These are phyloP conservation scores for Candida ovalis DNA, from an alignment of 805 yeast species.

Conservation along the genomic window DNA sequence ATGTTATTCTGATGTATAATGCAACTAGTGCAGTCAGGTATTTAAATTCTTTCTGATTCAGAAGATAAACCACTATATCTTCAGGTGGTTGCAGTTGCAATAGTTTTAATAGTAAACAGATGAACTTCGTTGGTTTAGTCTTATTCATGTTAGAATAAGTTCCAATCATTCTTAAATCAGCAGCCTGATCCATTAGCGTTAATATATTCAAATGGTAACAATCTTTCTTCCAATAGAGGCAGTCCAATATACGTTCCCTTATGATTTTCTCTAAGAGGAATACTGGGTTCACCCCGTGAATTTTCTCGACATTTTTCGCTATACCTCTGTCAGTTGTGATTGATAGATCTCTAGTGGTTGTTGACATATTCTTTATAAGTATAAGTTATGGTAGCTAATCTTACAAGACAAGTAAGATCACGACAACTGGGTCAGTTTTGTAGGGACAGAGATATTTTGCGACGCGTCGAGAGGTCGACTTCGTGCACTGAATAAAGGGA, in stretches of 20 bases:
- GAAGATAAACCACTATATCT: constrained; percentile 51
- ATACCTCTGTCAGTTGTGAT: constrained; percentile 35
- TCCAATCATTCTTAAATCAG: constrained; percentile 46
- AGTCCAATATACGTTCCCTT: constrained; percentile 52
- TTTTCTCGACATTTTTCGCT: constrained; percentile 21
- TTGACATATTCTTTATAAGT: background rate
- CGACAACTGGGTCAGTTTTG: too few species aligned
- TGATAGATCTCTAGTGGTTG: constrained; percentile 6
- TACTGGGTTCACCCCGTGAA: constrained; percentile 46
- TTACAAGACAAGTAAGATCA: too few species aligned
- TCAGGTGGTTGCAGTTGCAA: constrained; percentile 69
- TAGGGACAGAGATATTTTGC: too few species aligned
- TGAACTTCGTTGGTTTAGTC: constrained; percentile 64
- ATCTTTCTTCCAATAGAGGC: constrained; percentile 53
- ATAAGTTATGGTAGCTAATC: too few species aligned
- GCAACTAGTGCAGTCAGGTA: constrained; percentile 69
- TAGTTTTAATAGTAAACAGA: constrained; percentile 73
- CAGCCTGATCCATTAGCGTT: constrained; percentile 44
- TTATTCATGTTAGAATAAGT: constrained; percentile 32
- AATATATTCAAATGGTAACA: constrained; percentile 45
- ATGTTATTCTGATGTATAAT: constrained; percentile 54
- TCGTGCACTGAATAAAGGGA: too few species aligned
- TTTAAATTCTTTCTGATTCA: constrained; percentile 68
- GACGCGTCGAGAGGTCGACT: too few species aligned
- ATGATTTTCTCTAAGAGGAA: constrained; percentile 55